These are phyloP conservation scores for Scutellaria barbata DNA, from an alignment of 257 asterid species.

Conservation along the genomic window DNA sequence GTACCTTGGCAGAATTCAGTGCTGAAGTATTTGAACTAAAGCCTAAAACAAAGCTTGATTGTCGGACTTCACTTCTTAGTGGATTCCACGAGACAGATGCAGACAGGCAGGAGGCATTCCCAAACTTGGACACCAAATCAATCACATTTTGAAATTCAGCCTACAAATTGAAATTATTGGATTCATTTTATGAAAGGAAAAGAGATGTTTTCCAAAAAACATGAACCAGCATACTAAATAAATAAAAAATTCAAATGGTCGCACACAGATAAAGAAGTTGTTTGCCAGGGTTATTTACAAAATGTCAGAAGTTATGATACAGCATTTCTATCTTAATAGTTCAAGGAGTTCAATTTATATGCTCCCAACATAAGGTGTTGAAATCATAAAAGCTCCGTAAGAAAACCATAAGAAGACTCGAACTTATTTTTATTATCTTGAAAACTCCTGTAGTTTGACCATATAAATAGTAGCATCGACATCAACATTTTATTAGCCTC, in stretches of 20 bases:
- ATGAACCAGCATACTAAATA: conserved; percentile 3
- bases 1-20: conserved; percentile 85
- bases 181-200: conserved; percentile 6
- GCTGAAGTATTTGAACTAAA: conserved; percentile 68
- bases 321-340: not conserved
- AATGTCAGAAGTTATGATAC: not conserved
- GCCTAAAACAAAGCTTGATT: conserved; percentile 83
- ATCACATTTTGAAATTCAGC: conserved; percentile 87
- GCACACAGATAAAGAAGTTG: not conserved
- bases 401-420: not conserved
- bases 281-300: not conserved
- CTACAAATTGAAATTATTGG: conserved; percentile 41
- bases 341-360: not conserved
- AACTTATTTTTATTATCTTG: not conserved
- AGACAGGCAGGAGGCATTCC: conserved; percentile 64
- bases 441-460: not conserved
- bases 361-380: not conserved
- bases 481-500: not conserved
- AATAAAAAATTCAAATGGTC: not conserved
- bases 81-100: conserved; percentile 95
- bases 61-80: conserved; percentile 63
- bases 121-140: conserved; percentile 73
- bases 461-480: not conserved
- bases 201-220: not conserved
- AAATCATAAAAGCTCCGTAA: not conserved